Conservation (phyloP, 208 protist species). For the Leishmania major region DNA sequence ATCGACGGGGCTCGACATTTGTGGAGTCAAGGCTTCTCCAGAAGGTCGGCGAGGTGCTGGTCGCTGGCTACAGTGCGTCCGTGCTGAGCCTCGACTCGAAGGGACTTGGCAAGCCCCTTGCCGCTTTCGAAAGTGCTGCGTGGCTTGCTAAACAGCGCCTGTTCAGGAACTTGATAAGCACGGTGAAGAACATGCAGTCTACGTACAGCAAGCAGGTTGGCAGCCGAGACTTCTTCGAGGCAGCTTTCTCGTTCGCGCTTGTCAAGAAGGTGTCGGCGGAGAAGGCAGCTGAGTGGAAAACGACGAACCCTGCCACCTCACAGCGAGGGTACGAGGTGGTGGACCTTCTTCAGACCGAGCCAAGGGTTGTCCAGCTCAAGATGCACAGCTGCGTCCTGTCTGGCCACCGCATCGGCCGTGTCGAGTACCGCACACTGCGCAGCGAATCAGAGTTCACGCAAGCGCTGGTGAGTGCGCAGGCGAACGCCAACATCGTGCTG, state of each 20-base stretch:
- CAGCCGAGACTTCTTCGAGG: conserved; percentile 14
- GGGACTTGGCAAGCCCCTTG: conserved; percentile 4
- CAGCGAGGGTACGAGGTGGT: conserved; percentile 33
- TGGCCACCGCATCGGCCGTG: conserved; percentile 34
- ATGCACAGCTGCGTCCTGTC: conserved; percentile 28
- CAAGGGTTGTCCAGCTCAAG: conserved; percentile 11
- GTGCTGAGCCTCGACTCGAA: conserved; percentile 41
- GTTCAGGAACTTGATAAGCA: conserved; percentile 13
- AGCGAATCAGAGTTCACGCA: conserved; percentile 32
- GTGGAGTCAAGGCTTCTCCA: conserved; percentile 38
- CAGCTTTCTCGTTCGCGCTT: conserved; percentile 23
- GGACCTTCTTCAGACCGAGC: conserved; percentile 38
- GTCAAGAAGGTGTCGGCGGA: conserved; percentile 23
- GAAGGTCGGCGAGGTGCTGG: conserved; percentile 25
- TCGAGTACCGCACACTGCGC: conserved; percentile 29
- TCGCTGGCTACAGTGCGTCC: conserved; percentile 34
- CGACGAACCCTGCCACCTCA: conserved; percentile 1
- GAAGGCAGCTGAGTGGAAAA: conserved; percentile 20
- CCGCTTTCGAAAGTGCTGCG: conserved; percentile 40
- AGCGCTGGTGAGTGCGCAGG: conserved; percentile 34
- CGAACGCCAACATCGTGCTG: conserved; percentile 25
- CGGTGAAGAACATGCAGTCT: conserved; percentile 23
- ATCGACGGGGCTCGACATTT: conserved; percentile 33
- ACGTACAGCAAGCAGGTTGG: conserved; percentile 15
- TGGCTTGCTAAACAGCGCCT: conserved; percentile 43